Base-by-base conservation (phyloP, 1,284 basidiomycete species). In the Kwoniella shivajii region DNA sequence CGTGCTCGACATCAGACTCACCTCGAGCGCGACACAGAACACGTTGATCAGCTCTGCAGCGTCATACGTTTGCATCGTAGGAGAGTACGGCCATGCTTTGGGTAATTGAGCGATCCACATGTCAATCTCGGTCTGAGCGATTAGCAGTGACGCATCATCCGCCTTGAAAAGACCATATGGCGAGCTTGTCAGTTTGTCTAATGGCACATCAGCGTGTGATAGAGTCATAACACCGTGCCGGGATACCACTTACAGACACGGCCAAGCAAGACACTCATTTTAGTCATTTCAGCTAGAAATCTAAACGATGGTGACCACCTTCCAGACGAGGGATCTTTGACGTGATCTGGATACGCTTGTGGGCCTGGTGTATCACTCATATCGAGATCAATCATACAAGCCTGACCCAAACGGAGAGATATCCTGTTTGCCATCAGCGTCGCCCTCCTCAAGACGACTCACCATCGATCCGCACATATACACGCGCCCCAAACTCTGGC, bases 311-410 rank as follows among this genome's bases (percentile, higher is more conserved):
- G n/a, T n/a, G n/a, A n/a, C n/a, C n/a, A n/a, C n/a, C n/a, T n/a
- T n/a, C n/a, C n/a, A n/a, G n/a, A 43, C 59, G 60, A 42, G 49
- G 49, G 49, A 22, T 60, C 58, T 2, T 42, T 38, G 30, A 58
- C 51, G 22, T 53, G 50, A 43, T 65, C 64, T 1, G 64, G 50
- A 36, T 57, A 65, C 2, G 27, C 29, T 14, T 47, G 41, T 1
- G 64, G 61, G 4, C 52, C 18, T 2, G 60, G 64, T 7, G 58
- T 51, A 36, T 65, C 64, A 44, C 60, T 59, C 16, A 60, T 61
- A 10, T 46, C 64, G 2, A 62, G 56, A 34, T 65, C 54, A 33
- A 65, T 60, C 1, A 41, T 36, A 33, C 52, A 45, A 4, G 47
- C 44, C 41, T 53, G 54, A 18, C 63, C 63, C 10, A 33, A 45